Conservation (phyloP, 345 rosid species). For the Rhodamnia rubescens region DNA sequence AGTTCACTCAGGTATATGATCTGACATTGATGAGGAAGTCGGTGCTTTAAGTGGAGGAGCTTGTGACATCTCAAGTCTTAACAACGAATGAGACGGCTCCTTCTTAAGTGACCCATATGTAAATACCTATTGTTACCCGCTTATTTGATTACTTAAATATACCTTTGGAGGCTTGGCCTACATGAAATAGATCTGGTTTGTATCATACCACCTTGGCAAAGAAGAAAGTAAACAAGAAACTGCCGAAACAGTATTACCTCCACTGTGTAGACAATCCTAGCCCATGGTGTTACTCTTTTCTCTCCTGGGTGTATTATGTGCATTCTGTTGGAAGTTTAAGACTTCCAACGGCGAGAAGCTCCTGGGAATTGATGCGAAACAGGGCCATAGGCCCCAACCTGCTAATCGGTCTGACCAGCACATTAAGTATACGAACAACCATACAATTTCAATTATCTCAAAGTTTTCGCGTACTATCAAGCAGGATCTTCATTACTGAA, state of each 20-base stretch:
- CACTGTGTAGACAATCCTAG: not conserved
- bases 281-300: not conserved
- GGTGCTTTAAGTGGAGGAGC: not conserved
- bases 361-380: rapidly evolving
- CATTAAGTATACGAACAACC: not conserved
- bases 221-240: no score
- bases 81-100: rapidly evolving
- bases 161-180: not conserved
- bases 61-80: not conserved
- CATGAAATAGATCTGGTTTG: not conserved
- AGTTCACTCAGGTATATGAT: not conserved
- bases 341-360: not conserved
- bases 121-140: not conserved
- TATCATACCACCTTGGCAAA: no score
- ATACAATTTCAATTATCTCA: not conserved
- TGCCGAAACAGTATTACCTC: not conserved
- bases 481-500: not conserved
- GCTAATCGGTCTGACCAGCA: not conserved
- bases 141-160: not conserved
- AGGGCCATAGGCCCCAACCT: not conserved
- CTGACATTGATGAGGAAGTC: not conserved
- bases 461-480: not conserved
- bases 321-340: not conserved
- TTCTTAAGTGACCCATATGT: not conserved
- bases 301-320: not conserved